Percentiles rank a stretch among this genome's conserved stretches.
Conservation (phyloP, 2,329 filamentous ascomycete species). For the Neopestalotiopsis sp. region DNA sequence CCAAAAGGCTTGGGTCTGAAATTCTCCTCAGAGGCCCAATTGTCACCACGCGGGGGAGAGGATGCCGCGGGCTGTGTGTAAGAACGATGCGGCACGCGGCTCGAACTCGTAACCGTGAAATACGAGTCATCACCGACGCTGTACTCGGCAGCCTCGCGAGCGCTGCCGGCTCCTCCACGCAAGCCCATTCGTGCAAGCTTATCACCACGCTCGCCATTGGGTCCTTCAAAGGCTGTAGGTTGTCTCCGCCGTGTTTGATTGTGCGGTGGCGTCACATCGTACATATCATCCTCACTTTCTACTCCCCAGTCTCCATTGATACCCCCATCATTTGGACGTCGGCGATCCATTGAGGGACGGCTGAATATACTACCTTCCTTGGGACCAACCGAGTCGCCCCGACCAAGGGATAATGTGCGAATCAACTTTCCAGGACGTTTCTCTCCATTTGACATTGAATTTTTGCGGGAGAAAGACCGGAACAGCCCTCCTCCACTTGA, state of each 20-base stretch:
- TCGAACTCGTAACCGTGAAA: constrained; percentile 53
- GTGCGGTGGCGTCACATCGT: constrained; percentile 27
- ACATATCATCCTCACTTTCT: constrained; percentile 43
- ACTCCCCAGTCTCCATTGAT: constrained; percentile 61
- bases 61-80: constrained; percentile 32
- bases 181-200: constrained; percentile 29
- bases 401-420: constrained; percentile 67
- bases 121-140: constrained; percentile 62
- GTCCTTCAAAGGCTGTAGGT: constrained; percentile 20
- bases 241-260: constrained; percentile 15
- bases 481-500: constrained; percentile 52
- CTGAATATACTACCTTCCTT: constrained; percentile 46
- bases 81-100: constrained; percentile 39
- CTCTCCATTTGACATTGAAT: constrained; percentile 42
- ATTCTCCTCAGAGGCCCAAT: constrained; percentile 19
- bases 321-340: constrained; percentile 52
- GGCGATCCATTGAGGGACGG: constrained; percentile 43
- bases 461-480: constrained; percentile 51
- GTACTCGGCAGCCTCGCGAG: constrained; percentile 51
- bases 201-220: constrained; percentile 22
- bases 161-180: constrained; percentile 45
- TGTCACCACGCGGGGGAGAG: constrained; percentile 13
- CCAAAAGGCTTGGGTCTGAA: constrained; percentile 55
- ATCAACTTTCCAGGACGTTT: constrained; percentile 48
- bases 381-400: constrained; percentile 52